Base-by-base conservation (phyloP, 306 rosid species). In the Cajanus cajan region DNA sequence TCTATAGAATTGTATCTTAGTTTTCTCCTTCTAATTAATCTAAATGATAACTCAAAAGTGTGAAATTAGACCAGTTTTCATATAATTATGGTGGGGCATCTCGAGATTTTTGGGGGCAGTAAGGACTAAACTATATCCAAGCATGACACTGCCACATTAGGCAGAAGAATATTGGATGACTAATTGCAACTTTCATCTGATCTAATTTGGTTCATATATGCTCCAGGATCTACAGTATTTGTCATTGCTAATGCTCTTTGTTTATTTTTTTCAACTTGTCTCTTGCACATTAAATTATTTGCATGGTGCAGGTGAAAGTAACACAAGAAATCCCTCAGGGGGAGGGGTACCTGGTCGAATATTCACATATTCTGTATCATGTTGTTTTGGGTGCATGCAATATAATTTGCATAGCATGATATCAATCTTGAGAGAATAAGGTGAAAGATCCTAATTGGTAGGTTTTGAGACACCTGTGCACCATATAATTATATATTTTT, bases 251-350 rank as follows among this genome's bases (percentile, higher is more conserved):
- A 44, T 52, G 76, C 15, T 62, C 44, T 50, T 41, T 40, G 5
- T 78, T 31, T 21, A 13, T 31, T 65, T 55, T 39, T 37, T 66
- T 71, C 68, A 15, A 59, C 71, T 67, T 58, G 65, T 43, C 54
- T 73, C 52, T 77, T 25, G 19, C 5, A 71, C 76, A 72, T 58
- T 73, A 85, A 77, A 68, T 28, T 81, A 77, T 55, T 82, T 58
- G 33, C 48, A 66, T 71, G n/a, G n/a, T 55, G 72, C 6, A n/a
- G n/a, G 67, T 48, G 11, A 62, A 76, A 77, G 11, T 6, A 57
- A 22, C 47, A 47, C 7, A 14, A 61, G 37, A 37, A 66, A 63
- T 59, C 8, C 22, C 8, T 33, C 3, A 21, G 22, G 68, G 63
- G 39, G 21, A 16, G 68, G 63, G 39, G 21, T 61, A 71, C 55